Conservation (phyloP, 306 rosid genomes). For the Arachis hypogaea region DNA sequence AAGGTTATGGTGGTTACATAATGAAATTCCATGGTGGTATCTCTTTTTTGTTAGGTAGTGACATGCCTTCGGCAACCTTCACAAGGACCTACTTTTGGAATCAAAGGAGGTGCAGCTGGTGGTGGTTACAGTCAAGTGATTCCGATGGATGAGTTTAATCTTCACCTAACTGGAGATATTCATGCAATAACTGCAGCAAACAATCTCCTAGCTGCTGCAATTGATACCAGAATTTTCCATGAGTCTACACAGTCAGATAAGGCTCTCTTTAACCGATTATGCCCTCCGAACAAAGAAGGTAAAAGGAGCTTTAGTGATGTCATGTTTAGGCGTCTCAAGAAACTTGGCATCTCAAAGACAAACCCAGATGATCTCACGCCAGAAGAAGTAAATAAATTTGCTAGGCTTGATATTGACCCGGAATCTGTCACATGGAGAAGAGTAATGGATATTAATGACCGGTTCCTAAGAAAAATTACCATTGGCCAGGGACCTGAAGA, state of each 20-base stretch:
- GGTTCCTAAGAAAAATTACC: conserved; percentile 88
- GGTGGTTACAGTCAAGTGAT: conserved; percentile 99
- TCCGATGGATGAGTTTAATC: conserved; percentile 99
- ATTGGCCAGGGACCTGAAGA: conserved; percentile 96
- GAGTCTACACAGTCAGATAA: conserved; percentile 93
- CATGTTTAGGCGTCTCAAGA: conserved; percentile 84
- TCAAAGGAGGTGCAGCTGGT: conserved; percentile 99
- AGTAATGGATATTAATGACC: conserved; percentile 94
- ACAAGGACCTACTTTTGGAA: conserved; percentile 99
- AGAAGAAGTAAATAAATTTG: conserved; percentile 82
- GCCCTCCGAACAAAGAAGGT: conserved; percentile 95
- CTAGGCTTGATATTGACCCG: conserved; percentile 93
- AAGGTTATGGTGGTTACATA: conserved; percentile 27
- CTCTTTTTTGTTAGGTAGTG: conserved; percentile 66
- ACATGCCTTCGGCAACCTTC: conserved; percentile 99
- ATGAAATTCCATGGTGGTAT: conserved; percentile 14
- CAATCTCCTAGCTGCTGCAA: conserved; percentile 97
- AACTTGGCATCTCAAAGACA: conserved; percentile 81
- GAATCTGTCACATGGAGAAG: conserved; percentile 93
- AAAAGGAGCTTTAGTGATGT: conserved; percentile 71
- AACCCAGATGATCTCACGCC: conserved; percentile 85
- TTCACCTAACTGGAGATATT: conserved; percentile 95
- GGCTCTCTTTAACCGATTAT: conserved; percentile 89
- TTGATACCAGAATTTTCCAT: conserved; percentile 90
- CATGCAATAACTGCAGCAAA: conserved; percentile 98